Evolutionary conservation across 148 eudicot species (phyloP), one percentile per base, ranked within the genome.

Genomic region (Chenopodium formosanum): DNA sequence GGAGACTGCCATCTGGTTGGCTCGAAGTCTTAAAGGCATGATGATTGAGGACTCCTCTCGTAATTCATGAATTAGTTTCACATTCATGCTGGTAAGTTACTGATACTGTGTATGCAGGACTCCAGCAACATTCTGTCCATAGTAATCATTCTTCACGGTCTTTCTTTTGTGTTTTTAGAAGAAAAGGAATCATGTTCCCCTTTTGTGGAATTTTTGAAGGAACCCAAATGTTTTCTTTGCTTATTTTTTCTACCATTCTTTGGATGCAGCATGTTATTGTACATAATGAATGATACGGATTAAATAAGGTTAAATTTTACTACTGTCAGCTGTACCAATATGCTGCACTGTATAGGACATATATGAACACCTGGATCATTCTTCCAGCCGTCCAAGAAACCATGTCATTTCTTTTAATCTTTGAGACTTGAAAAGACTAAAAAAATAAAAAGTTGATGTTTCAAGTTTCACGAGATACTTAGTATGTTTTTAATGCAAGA

Each of bases 1-100:
- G 81, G 99, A 97, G 86, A 97, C 99, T 7, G 99, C 99, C 7
- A 97, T 94, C 52, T 94, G 97, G 97, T 78, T 94, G 78, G 97
- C 97, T 44, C 88, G 87, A 78, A 94, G 95, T 86, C 90, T 92
- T 14, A 94, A 92, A 88, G 97, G 97, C 52, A 94, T 94, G 95
- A 90, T 91, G 90, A 87, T 92, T 20, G 95, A 94, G 9, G 97
- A 94, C 73, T 76, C 84, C 44, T 83, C 86, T 70, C 87, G 97
- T 67, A 84, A 75, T 80, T 83, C 88, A 27, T 94, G 85, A 87
- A 52, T 32, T 56, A 25, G 27, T 32, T 70, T 14, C 70, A 79
- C 25, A 14, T 3, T 76, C 67, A 48, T 77, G 48, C 69, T 14
- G 83, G 85, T 81, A 88, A 75, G 83, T 31, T 70, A 17, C 56